Base-by-base conservation (phyloP, 768 basidiomycete genomes). In the Holtermanniella nyarrowii region DNA sequence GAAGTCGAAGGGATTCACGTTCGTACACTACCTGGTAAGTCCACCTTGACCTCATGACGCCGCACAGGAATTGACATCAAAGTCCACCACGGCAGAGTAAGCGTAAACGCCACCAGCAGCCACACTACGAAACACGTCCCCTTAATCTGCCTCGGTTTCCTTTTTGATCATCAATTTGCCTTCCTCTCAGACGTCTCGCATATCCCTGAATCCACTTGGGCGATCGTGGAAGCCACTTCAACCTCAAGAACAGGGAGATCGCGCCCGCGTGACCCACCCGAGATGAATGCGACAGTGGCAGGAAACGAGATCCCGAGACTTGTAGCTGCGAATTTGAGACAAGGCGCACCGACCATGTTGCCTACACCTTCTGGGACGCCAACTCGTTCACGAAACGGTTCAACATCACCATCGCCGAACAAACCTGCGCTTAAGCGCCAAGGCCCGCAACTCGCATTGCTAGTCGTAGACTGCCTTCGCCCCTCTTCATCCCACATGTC, bases 181-280 rank as follows among this genome's bases (percentile, higher is more conserved):
- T 91, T 91, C 73, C 76, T 93, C 53, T 83, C 84, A 23, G 90
- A 95, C 68, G 85, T 83, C 40, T 86, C 84, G 7, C 72, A 78
- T 59, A 85, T 93, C 49, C 88, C 89, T 1, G 79, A 84, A 5
- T 76, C 79, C 27, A 78, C 81, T 39, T 87, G 85, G 85, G 42
- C 59, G 5, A 40, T 42, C 13, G 44, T 65, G 31, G 24, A 22
- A n/a, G 27, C 20, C 10, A 26, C 5, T 20, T 18, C 14, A 4
- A 16, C 52, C 22, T 45, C 18, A 61, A 55, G 69, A 18, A 60
- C 37, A 7, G 23, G 12, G 21, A 47, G 16, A 46, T 16, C 43
- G 39, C 23, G 18, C 42, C 5, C 24, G 16, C 3, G 26, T 5
- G n/a, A n/a, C n/a, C n/a, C n/a, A n/a, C n/a, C n/a, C n/a, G n/a